Evolutionary conservation across 176 grass and related monocot species (phyloP), one percentile per base, ranked within the genome.

Genomic region (Rhipidocladum racemiflorum): DNA sequence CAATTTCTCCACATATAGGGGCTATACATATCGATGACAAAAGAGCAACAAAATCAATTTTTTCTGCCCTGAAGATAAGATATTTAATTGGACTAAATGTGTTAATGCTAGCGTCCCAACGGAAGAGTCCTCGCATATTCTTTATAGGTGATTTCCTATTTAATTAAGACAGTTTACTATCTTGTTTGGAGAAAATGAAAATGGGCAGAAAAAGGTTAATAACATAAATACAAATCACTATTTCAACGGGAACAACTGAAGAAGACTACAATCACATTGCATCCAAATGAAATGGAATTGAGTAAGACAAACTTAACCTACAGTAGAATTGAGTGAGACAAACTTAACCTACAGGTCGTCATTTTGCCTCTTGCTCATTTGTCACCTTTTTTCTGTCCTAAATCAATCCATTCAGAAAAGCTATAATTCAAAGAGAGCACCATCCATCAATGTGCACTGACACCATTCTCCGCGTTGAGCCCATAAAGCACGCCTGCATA

Each of bases 401-500:
- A 70, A 74, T 42, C 68, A 84, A 88, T 80, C 32, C 76, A 89
- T 76, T 89, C 87, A 85, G 77, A 89, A 43, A 43, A 70, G 70
- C 82, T 84, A 90, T 74, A 75, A 62, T 87, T 67, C 65, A 61
- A 75, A 75, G 40, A 66, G 88, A 81, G 81, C 70, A 74, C 15
- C 61, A 84, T 53, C 46, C 76, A 56, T 98, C 72, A 95, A 89
- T 93, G 88, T 20, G 84, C 79, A 89, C 76, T 88, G 71, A 91
- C 87, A 51, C 90, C 95, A 57, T 98, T 98, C 80, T 98, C 95
- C 23, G 90, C 87, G 25, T 90, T 88, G 46, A 98, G 87, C 21
- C 95, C 92, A 77, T 98, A 98, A 74, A 98, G 70, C 68, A 98
- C 92, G n/a, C 95, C 95, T 2, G 95, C 92, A 67, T 98, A 98